Percentiles rank a stretch among this genome's conserved stretches.
Evolutionary conservation across 441 rosid species (phyloP).

Genomic region (Pelargonium myrrhifolium): DNA sequence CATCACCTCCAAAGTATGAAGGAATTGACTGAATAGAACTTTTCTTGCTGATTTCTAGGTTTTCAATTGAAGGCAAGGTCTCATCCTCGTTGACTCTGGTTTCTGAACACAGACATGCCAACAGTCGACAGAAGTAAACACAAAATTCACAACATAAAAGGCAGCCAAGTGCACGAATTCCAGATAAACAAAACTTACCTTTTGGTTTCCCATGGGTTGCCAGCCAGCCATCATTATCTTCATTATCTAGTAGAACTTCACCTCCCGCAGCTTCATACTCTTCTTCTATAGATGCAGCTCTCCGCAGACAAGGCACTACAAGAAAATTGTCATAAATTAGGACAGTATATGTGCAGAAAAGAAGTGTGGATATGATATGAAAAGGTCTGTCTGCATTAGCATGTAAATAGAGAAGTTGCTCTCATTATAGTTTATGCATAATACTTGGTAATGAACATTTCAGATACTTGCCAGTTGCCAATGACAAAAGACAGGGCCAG

Average conservation of each 20-base stretch:
- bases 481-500: neutral
- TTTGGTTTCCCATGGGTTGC: constrained; percentile 96
- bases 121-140: constrained; percentile 12
- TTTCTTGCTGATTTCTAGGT: constrained; percentile 52
- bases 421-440: neutral
- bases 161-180: neutral
- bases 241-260: constrained; percentile 83
- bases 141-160: neutral
- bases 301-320: constrained; percentile 84
- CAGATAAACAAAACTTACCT: constrained; percentile 33
- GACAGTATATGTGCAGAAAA: neutral
- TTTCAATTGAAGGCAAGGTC: constrained; percentile 83
- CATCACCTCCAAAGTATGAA: constrained; percentile 69
- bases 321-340: constrained; percentile 6
- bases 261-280: constrained; percentile 97
- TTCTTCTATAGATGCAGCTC: constrained; percentile 90
- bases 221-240: constrained; percentile 94
- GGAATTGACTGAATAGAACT: constrained; percentile 56
- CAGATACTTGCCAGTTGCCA: neutral
- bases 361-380: neutral
- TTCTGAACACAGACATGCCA: constrained; percentile 31
- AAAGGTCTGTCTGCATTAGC: neutral
- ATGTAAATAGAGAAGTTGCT: neutral
- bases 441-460: neutral
- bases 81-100: constrained; percentile 62